Base-by-base conservation (phyloP, 1,284 basidiomycete genomes). In the Sanguinoderma infundibulare region DNA sequence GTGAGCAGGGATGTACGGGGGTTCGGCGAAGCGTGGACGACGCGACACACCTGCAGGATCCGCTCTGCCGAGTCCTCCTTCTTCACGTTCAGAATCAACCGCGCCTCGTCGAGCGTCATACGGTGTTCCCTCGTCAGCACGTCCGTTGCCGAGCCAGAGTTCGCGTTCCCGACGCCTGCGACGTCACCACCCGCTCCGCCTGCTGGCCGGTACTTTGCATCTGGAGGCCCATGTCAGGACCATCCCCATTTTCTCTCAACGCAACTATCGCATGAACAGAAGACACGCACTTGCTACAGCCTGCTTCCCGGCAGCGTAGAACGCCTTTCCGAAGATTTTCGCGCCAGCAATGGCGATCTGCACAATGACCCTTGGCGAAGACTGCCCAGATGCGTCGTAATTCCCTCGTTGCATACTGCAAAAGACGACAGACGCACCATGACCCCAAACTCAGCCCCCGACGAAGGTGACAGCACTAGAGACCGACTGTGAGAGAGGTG, bases 61-160 rank as follows among this genome's bases (percentile, higher is more conserved):
- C 78, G 80, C 72, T 95, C 91, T 73, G 92, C 74, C 1, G 81
- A 70, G 26, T 91, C 89, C 35, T 84, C 91, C 56, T 87, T 87
- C 78, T 96, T 98, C 44, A 90, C 81, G 74, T 99, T 98, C 68
- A 99, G 80, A 72, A 99, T 96, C 63, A 98, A 80, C 69, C 91
- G 90, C 26, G 98, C 98, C 79, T 99, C 98, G 68, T 99, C 97
- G 67, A 98, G 73, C 24, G 95, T 96, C 96, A 99, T 98, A 49
- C 91, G 87, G 72, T 96, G 90, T 67, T 92, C 86, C 63, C 92
- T 83, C 57, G 93, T 93, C 55, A 95, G 77, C 68, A 83, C 84
- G 81, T 95, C 92, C 15, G 91, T 89, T 20, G 81, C 67, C 39
- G 89, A 91, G 58, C 87, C 86, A 42, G 91, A 89, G 15, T 81